Conservation (phyloP, 1,284 basidiomycete genomes). For the Gastroboletus turbinatus region DNA sequence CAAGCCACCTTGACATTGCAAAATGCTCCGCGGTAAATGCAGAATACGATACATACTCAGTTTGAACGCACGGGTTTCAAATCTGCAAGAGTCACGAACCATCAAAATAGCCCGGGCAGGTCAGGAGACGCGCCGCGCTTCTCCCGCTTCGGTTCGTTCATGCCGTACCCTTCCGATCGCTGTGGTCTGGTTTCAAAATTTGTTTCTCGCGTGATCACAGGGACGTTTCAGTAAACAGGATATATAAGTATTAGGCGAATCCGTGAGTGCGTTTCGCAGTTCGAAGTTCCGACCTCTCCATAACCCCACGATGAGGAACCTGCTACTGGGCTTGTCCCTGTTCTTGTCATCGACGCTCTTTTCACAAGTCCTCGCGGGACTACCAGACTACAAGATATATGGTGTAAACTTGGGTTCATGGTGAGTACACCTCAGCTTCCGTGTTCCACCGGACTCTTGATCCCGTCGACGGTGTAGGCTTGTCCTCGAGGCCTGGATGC, state of each 20-base stretch:
- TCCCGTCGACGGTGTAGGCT: slow-evolving; percentile 37
- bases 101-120: neutral
- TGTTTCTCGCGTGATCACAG: neutral
- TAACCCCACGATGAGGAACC: slow-evolving; percentile 21
- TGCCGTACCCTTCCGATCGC: neutral
- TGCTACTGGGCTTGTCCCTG: slow-evolving; percentile 16
- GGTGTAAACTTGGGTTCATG: slow-evolving; percentile 55
- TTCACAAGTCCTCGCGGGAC: slow-evolving; percentile 14
- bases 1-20: neutral
- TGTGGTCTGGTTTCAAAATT: neutral
- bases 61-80: neutral
- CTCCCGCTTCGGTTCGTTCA: neutral
- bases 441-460: neutral
- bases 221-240: neutral
- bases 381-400: slow-evolving; percentile 43
- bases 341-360: slow-evolving; percentile 19
- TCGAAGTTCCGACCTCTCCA: neutral
- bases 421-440: slow-evolving; percentile 22
- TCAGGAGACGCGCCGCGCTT: slow-evolving; percentile 3
- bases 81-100: neutral
- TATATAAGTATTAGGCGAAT: slow-evolving; percentile 14
- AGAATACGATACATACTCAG: neutral
- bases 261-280: neutral
- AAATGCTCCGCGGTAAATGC: neutral
- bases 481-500: slow-evolving; percentile 59